Evolutionary conservation across 2,329 filamentous ascomycete genomes (phyloP).

Genomic region (Aspergillus hiratsukae): DNA sequence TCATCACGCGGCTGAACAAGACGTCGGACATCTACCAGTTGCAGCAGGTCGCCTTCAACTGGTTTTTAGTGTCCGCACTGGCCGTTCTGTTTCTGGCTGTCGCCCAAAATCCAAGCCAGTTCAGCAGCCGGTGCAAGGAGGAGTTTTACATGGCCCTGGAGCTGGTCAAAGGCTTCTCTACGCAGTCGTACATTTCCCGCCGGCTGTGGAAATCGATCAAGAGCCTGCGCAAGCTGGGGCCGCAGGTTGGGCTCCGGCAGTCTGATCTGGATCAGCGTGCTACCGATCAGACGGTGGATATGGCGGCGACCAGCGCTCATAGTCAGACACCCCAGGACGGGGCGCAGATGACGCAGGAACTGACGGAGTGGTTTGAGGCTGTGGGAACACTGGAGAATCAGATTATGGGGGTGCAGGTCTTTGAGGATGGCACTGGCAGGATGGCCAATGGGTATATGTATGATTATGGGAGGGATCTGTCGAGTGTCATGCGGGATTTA

Average conservation of each 20-base stretch:
- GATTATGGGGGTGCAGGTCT: slow-evolving; percentile 27
- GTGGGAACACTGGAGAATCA: slow-evolving; percentile 51
- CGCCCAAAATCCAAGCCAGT: slow-evolving; percentile 57
- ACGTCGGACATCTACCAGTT: slow-evolving; percentile 58
- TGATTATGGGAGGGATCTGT: slow-evolving; percentile 55
- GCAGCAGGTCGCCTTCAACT: slow-evolving; percentile 62
- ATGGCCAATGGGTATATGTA: slow-evolving; percentile 34
- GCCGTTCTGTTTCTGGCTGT: slow-evolving; percentile 61
- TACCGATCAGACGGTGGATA: neutral
- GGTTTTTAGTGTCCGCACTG: slow-evolving; percentile 59
- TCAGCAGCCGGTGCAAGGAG: slow-evolving; percentile 53
- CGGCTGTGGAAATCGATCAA: slow-evolving; percentile 60
- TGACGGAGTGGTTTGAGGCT: slow-evolving; percentile 60
- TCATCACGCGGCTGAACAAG: slow-evolving; percentile 56
- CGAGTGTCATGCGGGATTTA: slow-evolving; percentile 53
- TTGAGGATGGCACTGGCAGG: slow-evolving; percentile 18
- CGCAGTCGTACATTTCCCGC: slow-evolving; percentile 57
- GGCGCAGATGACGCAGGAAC: slow-evolving; percentile 54
- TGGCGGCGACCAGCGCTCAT: slow-evolving; percentile 45
- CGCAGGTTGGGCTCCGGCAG: slow-evolving; percentile 50
- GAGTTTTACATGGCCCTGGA: slow-evolving; percentile 64
- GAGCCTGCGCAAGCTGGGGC: slow-evolving; percentile 56
- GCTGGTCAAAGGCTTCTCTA: slow-evolving; percentile 57
- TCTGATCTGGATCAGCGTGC: neutral
- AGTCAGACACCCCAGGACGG: slow-evolving; percentile 42